phyloP scores from a whole-genome alignment of 768 basidiomycete species.

The Pleurotus pulmonarius region DNA sequence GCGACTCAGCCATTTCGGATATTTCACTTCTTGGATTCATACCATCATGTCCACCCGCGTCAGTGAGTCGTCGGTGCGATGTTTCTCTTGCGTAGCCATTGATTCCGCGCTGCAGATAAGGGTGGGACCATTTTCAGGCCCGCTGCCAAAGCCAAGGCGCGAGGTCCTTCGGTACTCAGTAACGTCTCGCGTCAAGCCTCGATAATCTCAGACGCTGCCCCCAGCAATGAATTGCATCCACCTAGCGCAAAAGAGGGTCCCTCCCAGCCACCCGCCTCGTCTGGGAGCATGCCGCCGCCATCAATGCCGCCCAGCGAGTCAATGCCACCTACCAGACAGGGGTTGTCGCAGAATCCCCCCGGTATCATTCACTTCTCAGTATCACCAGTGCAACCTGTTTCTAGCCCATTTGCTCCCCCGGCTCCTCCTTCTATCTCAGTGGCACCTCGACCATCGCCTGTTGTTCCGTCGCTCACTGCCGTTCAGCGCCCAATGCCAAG shows the following conservation, averaged over 20 bases:
- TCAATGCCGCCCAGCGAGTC: neutral
- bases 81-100: constrained; percentile 2
- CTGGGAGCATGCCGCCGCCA: constrained; percentile 1
- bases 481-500: neutral
- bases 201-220: neutral
- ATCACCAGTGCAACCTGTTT: neutral
- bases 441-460: neutral
- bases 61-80: constrained; percentile 47
- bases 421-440: neutral
- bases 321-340: neutral
- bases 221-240: neutral
- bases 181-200: constrained; percentile 1
- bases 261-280: neutral
- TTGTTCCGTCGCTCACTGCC: neutral
- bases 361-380: neutral
- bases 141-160: constrained; percentile 42
- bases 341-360: neutral
- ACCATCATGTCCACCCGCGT: constrained; percentile 47
- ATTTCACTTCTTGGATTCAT: constrained; percentile 1
- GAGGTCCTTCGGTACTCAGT: neutral
- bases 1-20: constrained; percentile 6
- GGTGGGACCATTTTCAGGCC: constrained; percentile 68
- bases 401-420: neutral
- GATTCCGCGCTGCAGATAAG: constrained; percentile 48
- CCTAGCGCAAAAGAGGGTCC: neutral